Evolutionary conservation across 495 filamentous ascomycete species (phyloP), one percentile per base, ranked within the genome.

Genomic region (Lindgomyces ingoldianus): DNA sequence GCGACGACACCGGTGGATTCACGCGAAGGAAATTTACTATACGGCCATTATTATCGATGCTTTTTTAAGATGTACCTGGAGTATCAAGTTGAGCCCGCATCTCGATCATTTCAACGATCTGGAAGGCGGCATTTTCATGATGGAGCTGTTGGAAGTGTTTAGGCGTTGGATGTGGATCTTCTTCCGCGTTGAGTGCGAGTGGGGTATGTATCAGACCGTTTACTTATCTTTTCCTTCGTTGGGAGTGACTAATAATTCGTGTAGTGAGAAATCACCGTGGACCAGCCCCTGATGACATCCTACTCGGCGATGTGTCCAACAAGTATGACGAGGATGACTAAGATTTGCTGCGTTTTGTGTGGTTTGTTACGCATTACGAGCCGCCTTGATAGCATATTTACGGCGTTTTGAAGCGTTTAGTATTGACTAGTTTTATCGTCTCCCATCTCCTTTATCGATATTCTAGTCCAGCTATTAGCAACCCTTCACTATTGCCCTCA

Each of bases 81-180:
- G 86, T 57, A 81, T 92, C 64, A 93, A 94, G 77, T 81, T 98
- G 11, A 83, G 84, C 44, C 86, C 91, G 27, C 87, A 89, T 69
- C 77, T 98, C 50, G 86, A 90, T 67, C 87, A 89, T 74, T 84
- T 94, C 41, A 87, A 87, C 64, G 91, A 96, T 69, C 84, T 89
- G 64, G 94, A 98, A 76, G 86, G 87, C 51, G 85, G 86, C 2
- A 87, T 98, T 39, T 98, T 96, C 73, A 62, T 91, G n/a, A 84
- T 97, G 65, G 87, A 96, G 78, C 78, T 89, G 39, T 77, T 94
- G 18, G 94, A 98, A 75, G 87, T 98, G 8, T 81, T 89, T 19
- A 84, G 94, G 42, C 82, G 94, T 18, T 97, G 93, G 92, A 83
- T 98, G 68, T 98, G 94, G 94, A 90, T 94, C 47, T 97, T 98